Evolutionary conservation across 306 rosid genomes (phyloP), one percentile per base, ranked within the genome.

Genomic region (Cyclanthera cordifolia): DNA sequence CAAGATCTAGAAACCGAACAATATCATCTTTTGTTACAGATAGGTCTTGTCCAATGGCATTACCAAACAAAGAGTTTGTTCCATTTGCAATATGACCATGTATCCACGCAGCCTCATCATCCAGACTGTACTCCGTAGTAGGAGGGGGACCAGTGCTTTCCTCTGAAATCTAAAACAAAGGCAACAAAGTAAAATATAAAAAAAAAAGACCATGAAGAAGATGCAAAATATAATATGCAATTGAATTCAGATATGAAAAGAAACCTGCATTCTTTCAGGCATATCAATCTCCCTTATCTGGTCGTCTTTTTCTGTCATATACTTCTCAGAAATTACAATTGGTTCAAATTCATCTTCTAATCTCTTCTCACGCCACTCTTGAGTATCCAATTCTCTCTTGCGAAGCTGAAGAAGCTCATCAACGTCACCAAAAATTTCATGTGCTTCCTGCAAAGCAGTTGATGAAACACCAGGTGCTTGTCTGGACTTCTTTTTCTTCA

Each of bases 191-290:
- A 20, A 53, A n/a, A n/a, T n/a, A n/a, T n/a, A n/a, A n/a, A n/a
- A n/a, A n/a, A n/a, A n/a, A 70, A 48, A 72, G 58, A 28, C 57
- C 32, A 21, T 37, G 19, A 21, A 34, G 43, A 47, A 53, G 43
- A 47, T 53, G 23, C 32, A 9, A 71, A 41, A 56, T 15, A 23
- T 25, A 41, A 24, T 15, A 55, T 16, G 20, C 9, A 55, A 16
- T 30, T 13, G 23, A 12, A 71, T 21, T 21, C 20, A 55, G 45
- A 17, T 13, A 71, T 14, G 25, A 45, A 15, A 55, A 23, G 63
- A 53, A 59, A 93, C 99, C 99, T 90, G 99, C 93, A 88, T 90
- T 83, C 99, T 93, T 82, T 93, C 99, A 0, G 99, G 99, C 74
- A 85, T 72, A 74, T 93, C 99, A 55, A 77, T 66, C 79, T 88